These are phyloP conservation scores for Trichomonas gallinae DNA, from an alignment of 208 protist species.

Conservation along the genomic window DNA sequence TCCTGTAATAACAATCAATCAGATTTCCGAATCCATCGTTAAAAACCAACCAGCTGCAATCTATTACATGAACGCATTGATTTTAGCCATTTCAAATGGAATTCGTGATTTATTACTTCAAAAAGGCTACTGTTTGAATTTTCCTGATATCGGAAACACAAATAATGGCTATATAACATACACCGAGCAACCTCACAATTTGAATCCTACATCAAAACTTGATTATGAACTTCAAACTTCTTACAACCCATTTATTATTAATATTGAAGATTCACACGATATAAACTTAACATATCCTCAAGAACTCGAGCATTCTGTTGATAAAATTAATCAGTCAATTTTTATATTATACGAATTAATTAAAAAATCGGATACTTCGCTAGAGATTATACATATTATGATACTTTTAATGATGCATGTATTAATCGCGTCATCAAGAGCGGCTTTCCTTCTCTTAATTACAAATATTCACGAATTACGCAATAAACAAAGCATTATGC, in stretches of 20 bases:
- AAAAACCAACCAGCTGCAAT: no score
- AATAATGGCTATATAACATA: neutral
- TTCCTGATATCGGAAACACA: neutral
- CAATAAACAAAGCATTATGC: neutral
- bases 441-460: neutral
- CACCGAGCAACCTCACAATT: neutral
- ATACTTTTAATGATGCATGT: no score
- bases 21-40: no score
- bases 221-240: neutral
- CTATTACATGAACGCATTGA: neutral
- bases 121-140: neutral
- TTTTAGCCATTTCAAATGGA: neutral
- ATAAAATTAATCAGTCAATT: no score
- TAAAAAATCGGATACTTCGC: no score
- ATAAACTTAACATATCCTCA: neutral
- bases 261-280: neutral
- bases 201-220: neutral
- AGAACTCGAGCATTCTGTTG: no score
- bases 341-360: no score
- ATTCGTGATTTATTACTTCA: neutral
- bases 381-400: no score
- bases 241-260: neutral
- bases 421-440: no score
- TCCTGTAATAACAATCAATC: no score
- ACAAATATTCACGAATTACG: neutral